Conservation (phyloP, 2,329 filamentous ascomycete species). For the Westerdykella sp. region DNA sequence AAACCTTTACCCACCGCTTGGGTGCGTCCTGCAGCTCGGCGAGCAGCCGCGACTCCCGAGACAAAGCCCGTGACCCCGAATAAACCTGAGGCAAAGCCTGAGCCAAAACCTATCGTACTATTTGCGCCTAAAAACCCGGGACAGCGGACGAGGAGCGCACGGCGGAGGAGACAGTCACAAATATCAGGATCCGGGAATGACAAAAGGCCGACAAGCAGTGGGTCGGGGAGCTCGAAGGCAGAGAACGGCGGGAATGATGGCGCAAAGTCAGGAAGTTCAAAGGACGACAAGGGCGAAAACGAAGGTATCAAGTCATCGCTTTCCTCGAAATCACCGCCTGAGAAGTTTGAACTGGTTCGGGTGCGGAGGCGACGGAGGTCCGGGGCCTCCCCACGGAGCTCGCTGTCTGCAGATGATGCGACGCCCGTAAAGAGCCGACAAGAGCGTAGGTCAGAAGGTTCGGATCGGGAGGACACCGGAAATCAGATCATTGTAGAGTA, state of each 20-base stretch:
- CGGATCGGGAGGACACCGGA: constrained; percentile 16
- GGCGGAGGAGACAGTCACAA: constrained; percentile 25
- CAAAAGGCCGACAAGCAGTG: constrained; percentile 28
- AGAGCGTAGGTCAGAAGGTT: constrained; percentile 19
- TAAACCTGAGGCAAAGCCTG: constrained; percentile 13
- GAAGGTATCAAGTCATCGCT: constrained; percentile 9
- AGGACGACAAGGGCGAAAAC: constrained; percentile 17
- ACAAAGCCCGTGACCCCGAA: constrained; percentile 11
- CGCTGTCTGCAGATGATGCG: constrained; percentile 28
- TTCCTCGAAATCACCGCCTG: constrained; percentile 15
- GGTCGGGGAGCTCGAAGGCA: constrained; percentile 24
- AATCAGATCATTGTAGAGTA: constrained; percentile 27
- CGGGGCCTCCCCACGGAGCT: constrained; percentile 27
- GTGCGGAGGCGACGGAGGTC: constrained; percentile 24
- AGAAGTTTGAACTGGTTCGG: constrained; percentile 20
- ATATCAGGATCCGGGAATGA: constrained; percentile 28
- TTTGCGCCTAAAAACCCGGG: constrained; percentile 24
- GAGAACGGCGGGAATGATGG: constrained; percentile 17
- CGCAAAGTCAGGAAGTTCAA: constrained; percentile 14
- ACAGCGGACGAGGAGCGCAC: constrained; percentile 17
- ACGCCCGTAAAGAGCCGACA: constrained; percentile 15
- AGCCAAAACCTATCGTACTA: constrained; percentile 10
- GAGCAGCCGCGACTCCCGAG: constrained; percentile 13
- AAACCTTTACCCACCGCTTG: constrained; percentile 35
- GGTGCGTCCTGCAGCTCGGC: constrained; percentile 30